Conservation (phyloP, 2,329 filamentous ascomycete species). For the Emericellopsis atlantica region DNA sequence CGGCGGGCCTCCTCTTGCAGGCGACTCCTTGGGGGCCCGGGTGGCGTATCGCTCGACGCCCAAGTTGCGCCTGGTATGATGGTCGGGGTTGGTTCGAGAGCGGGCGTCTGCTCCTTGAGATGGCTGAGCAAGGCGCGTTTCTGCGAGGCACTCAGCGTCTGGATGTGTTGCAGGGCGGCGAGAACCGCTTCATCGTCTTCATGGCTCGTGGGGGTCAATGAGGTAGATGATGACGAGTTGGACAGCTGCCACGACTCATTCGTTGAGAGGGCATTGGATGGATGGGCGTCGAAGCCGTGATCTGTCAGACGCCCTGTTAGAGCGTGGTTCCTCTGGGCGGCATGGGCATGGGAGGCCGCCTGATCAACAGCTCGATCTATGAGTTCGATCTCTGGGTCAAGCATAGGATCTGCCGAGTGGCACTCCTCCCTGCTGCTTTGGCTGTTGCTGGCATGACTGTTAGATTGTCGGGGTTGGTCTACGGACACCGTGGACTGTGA, state of each 20-base stretch:
- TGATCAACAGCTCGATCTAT: background rate
- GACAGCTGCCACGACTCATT: background rate
- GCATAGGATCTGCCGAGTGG: background rate
- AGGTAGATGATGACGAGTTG: background rate
- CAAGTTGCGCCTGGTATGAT: background rate
- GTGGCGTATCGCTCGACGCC: background rate
- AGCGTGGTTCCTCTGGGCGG: background rate
- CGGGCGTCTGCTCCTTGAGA: background rate
- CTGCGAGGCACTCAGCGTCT: background rate
- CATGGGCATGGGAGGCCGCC: background rate
- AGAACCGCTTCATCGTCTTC: background rate
- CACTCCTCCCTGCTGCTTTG: no score
- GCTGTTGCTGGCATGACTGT: no score
- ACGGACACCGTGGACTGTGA: background rate
- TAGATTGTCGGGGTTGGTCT: background rate
- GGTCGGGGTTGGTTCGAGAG: background rate
- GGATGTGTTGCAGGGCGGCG: background rate
- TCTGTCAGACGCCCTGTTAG: background rate
- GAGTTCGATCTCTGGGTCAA: background rate
- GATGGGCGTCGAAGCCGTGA: background rate
- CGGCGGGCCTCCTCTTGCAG: constrained; percentile 3
- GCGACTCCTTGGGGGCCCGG: background rate
- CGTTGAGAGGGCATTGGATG: background rate
- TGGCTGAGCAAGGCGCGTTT: background rate
- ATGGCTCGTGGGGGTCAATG: background rate